Percentiles rank a stretch among this genome's conserved stretches.
Conservation (phyloP, 1,284 basidiomycete species). For the Ganoderma boninense region DNA sequence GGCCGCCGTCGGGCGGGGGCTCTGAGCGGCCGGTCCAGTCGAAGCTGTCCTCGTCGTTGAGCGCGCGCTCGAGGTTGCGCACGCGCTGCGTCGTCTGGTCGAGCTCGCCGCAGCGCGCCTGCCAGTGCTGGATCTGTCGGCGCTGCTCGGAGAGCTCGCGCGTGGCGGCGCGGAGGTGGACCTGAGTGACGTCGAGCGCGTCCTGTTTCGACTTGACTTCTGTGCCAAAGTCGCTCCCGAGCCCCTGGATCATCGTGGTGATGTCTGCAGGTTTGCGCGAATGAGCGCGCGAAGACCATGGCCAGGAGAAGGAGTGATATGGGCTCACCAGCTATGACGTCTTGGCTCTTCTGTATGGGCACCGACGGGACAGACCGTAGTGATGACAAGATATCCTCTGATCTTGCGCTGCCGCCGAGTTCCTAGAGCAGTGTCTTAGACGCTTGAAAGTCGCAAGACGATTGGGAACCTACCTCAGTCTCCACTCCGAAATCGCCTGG, state of each 20-base stretch:
- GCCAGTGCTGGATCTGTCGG: conserved; percentile 81
- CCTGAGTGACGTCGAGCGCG: conserved; percentile 85
- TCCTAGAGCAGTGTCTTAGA: conserved; percentile 54
- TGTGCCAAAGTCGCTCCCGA: conserved; percentile 80
- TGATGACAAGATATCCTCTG: conserved; percentile 79
- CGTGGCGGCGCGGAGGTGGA: conserved; percentile 89
- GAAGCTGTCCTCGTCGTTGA: conserved; percentile 79
- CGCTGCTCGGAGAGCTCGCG: conserved; percentile 91
- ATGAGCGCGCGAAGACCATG: no score
- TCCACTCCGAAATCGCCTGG: conserved; percentile 96
- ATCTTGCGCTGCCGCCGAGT: conserved; percentile 69
- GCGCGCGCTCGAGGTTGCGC: conserved; percentile 82
- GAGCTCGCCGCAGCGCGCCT: conserved; percentile 74
- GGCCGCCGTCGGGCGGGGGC: conserved; percentile 41
- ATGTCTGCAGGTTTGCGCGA: conserved; percentile 64
- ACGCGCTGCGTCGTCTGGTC: conserved; percentile 82
- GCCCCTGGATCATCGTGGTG: conserved; percentile 81
- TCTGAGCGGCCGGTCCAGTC: conserved; percentile 91
- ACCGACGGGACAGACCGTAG: conserved; percentile 74
- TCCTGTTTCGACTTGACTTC: conserved; percentile 93
- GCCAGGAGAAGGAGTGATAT: no score
- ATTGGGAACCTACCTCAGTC: conserved; percentile 69
- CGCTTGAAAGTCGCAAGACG: not conserved
- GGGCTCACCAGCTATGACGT: conserved; percentile 82
- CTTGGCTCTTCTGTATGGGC: conserved; percentile 88